Percentiles rank a stretch among this genome's conserved stretches.
These are phyloP conservation scores for Orychophragmus violaceus DNA, from an alignment of 345 rosid genomes.

Conservation along the genomic window DNA sequence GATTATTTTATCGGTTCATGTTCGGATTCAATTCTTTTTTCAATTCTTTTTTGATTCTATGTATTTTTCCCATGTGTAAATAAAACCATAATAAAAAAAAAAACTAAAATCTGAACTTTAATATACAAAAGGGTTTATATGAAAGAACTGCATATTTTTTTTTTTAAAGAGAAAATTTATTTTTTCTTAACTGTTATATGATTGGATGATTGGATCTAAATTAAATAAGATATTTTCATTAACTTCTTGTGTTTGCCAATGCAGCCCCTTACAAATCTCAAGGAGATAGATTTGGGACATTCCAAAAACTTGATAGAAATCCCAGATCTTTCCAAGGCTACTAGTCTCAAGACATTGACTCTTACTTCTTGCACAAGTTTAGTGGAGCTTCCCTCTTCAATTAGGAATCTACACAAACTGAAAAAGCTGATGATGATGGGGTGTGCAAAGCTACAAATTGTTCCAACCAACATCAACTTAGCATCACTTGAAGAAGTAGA, in stretches of 20 bases:
- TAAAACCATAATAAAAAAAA: too few relatives aligned
- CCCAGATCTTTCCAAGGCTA: conserved; percentile 24
- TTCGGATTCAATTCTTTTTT: too few relatives aligned
- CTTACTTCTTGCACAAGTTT: conserved; percentile 13
- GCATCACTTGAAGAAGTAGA: background rate
- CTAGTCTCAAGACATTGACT: background rate
- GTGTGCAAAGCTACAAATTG: background rate
- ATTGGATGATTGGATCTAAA: background rate
- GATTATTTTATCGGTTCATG: too few relatives aligned
- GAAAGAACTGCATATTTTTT: background rate
- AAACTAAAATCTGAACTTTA: too few relatives aligned
- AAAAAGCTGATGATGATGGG: background rate
- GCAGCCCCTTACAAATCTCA: conserved; percentile 23
- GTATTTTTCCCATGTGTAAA: too few relatives aligned
- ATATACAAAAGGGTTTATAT: background rate
- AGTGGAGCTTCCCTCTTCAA: conserved; percentile 14
- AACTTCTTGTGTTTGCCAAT: background rate
- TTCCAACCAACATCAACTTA: conserved; percentile 14
- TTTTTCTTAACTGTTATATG: background rate
- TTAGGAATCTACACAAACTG: conserved; percentile 13
- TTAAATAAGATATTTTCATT: background rate
- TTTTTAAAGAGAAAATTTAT: background rate
- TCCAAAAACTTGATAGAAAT: conserved; percentile 5
- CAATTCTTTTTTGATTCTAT: too few relatives aligned
- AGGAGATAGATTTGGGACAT: conserved; percentile 7